A percentile compares a stretch with the other conserved stretches of the same genome.
Conservation (phyloP, 192 early-diverging fungal species). For the Entomortierella lignicola region DNA sequence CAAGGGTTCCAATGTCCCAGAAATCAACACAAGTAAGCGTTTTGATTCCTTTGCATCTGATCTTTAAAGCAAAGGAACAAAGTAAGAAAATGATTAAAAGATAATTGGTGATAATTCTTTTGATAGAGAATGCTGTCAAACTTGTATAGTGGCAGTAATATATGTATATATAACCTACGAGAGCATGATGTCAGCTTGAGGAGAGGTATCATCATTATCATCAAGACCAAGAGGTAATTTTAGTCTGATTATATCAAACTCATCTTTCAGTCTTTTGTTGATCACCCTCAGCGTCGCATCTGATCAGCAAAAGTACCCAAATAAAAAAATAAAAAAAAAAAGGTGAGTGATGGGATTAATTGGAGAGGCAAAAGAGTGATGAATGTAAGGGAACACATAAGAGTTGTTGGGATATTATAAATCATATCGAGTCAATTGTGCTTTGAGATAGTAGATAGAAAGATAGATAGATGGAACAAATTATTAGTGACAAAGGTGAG, state of each 20-base stretch:
- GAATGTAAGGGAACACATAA: too few species aligned
- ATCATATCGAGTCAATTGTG: too few species aligned
- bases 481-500: too few species aligned
- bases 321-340: too few species aligned
- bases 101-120: too few species aligned
- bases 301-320: background rate
- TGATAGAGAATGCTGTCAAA: too few species aligned
- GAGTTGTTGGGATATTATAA: too few species aligned
- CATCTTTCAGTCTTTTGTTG: slow-evolving; percentile 14
- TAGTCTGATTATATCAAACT: slow-evolving; percentile 15
- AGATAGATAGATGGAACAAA: too few species aligned
- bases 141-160: too few species aligned
- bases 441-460: too few species aligned
- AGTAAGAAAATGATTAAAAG: background rate
- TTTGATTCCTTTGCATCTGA: slow-evolving; percentile 12
- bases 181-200: slow-evolving; percentile 26
- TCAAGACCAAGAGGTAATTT: slow-evolving; percentile 30
- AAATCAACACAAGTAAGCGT: slow-evolving; percentile 23
- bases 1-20: slow-evolving; percentile 30
- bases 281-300: slow-evolving; percentile 8
- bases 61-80: slow-evolving; percentile 7
- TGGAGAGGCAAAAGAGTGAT: background rate
- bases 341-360: background rate
- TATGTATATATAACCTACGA: slow-evolving; percentile 8
- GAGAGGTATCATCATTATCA: slow-evolving; percentile 13